Evolutionary conservation across 2,329 filamentous ascomycete genomes (phyloP).

Genomic region (Cladosporium colombiae): DNA sequence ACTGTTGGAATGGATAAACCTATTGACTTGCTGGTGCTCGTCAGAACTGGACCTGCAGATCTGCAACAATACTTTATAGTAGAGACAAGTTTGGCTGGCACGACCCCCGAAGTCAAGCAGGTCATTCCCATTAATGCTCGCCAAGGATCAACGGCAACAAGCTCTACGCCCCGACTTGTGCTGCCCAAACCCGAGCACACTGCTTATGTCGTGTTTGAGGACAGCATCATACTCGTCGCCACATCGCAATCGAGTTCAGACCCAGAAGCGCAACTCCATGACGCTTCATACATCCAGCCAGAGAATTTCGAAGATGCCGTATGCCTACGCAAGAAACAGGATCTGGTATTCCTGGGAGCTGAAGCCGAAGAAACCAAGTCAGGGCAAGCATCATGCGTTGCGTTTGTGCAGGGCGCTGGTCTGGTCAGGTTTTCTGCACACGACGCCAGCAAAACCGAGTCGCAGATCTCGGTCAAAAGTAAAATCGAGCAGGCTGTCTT

Average conservation of each 20-base stretch:
- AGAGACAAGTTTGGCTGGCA: constrained; percentile 64
- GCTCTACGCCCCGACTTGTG: constrained; percentile 62
- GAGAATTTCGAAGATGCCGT: constrained; percentile 83
- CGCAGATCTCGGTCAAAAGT: constrained; percentile 73
- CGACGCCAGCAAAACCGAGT: constrained; percentile 57
- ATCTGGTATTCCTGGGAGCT: constrained; percentile 53
- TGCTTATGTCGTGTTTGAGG: constrained; percentile 78
- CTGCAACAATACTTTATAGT: constrained; percentile 69
- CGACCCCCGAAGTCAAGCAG: constrained; percentile 57
- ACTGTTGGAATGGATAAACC: constrained; percentile 28
- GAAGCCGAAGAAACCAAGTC: constrained; percentile 49
- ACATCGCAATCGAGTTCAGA: constrained; percentile 63
- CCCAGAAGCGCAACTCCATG: constrained; percentile 73
- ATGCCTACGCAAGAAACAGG: constrained; percentile 64
- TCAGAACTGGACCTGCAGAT: constrained; percentile 34
- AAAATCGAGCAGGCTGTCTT: constrained; percentile 95
- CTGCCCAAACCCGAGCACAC: constrained; percentile 77
- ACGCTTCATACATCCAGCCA: constrained; percentile 63
- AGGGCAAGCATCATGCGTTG: constrained; percentile 42
- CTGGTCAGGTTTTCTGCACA: constrained; percentile 57
- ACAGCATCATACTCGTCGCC: constrained; percentile 75
- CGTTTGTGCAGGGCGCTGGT: constrained; percentile 60
- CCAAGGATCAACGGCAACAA: constrained; percentile 2
- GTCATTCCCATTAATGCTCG: constrained; percentile 17
- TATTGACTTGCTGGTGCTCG: constrained; percentile 34